Evolutionary conservation across 345 rosid genomes (phyloP).

Genomic region (Hypericum perforatum): DNA sequence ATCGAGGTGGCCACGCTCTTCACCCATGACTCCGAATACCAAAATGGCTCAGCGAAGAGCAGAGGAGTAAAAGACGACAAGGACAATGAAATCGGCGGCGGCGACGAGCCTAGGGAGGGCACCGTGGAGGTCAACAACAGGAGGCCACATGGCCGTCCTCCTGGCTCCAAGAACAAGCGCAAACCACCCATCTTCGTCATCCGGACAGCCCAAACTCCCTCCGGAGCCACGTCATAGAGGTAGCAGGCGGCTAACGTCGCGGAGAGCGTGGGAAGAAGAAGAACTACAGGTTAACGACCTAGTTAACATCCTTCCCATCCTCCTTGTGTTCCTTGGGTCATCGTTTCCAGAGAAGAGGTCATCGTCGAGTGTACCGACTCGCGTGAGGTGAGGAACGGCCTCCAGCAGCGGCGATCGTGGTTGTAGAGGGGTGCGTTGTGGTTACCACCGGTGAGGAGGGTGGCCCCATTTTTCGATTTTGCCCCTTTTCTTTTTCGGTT

Average conservation of each 20-base stretch:
- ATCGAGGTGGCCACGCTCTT: slow-evolving; percentile 41
- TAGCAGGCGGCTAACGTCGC: slow-evolving; percentile 69
- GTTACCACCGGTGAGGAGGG: too few species aligned
- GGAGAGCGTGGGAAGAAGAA: slow-evolving; percentile 60
- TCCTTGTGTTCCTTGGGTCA: too few species aligned
- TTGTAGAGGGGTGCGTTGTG: too few species aligned
- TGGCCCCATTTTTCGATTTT: too few species aligned
- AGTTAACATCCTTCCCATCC: too few species aligned
- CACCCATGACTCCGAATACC: slow-evolving; percentile 19
- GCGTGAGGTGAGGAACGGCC: too few species aligned
- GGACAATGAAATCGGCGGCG: slow-evolving; percentile 44
- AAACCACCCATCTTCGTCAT: slow-evolving; percentile 72
- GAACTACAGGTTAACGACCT: too few species aligned
- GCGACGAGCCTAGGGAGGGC: slow-evolving; percentile 60
- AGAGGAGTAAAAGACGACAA: slow-evolving; percentile 38
- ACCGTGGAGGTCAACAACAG: slow-evolving; percentile 58
- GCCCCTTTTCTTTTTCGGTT: too few species aligned
- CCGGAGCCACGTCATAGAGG: slow-evolving; percentile 74
- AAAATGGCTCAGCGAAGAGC: slow-evolving; percentile 3
- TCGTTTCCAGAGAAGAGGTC: too few species aligned
- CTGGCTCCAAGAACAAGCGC: slow-evolving; percentile 76
- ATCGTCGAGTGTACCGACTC: too few species aligned
- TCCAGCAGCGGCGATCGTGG: too few species aligned
- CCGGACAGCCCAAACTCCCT: slow-evolving; percentile 80
- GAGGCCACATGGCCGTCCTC: slow-evolving; percentile 71